Evolutionary conservation across 495 filamentous ascomycete species (phyloP), one percentile per base, ranked within the genome.

Genomic region (Hypoxylon fuscum): DNA sequence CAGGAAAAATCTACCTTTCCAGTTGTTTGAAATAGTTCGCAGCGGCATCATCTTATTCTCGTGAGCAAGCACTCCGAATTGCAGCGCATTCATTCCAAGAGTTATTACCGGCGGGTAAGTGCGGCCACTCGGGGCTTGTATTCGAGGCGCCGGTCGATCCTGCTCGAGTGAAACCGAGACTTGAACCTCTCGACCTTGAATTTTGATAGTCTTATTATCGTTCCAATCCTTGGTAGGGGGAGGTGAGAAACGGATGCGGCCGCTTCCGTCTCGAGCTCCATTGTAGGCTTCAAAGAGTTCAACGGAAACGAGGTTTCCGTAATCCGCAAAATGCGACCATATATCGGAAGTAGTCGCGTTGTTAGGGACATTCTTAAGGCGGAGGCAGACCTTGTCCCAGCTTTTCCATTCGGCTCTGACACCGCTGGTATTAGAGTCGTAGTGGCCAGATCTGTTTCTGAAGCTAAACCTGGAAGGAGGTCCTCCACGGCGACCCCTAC

Each of bases 1-100:
- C 10, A 87, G 54, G 3, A 37, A 41, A 44, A 68, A 69, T 21
- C 27, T 11, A 8, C 29, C 23, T 34, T 31, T 14, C 3, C 0
- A 15, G 27, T 23, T 38, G 25, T 53, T 68, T 3, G 77, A 68
- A 72, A 88, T 82, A 0, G 47, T 66, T 75, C 83, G 82, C 73
- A 90, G 80, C 5, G 72, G 46, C 67, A 72, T 70, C 42, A 68
- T 58, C 14, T 76, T 56, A 21, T 76, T 55, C 62, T 85, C 77
- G 21, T 47, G 53, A 9, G 50, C 37, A 21, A 72, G 60, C 14
- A 89, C 57, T 1, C 87, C 87, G 53, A 90, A 86, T 22, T 79
- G 71, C 8, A 87, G 46, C 2, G 59, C 54, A 1, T 46, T 12
- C 5, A 76, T 72, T 5, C 44, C 31, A 11, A 86, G 52, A 1